Evolutionary conservation across 768 basidiomycete genomes (phyloP), one percentile per base, ranked within the genome.

Genomic region (Paxillus involutus): DNA sequence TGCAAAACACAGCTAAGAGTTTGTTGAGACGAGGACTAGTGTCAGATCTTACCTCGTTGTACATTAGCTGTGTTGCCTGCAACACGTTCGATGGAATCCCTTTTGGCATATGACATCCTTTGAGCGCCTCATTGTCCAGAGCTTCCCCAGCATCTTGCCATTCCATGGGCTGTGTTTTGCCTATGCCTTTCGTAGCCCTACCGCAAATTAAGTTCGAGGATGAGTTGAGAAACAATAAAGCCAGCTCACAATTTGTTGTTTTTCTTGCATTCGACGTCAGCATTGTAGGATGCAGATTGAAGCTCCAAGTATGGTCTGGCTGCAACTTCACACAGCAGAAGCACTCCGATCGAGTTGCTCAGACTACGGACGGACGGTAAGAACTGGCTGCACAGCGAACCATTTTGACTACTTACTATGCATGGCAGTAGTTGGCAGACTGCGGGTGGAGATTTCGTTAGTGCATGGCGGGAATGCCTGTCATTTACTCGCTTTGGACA

Each of bases 111-210:
- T 75, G 66, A 52, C 80, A 81, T 16, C 83, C 83, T 36, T 71
- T 61, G 21, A 86, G 73, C 17, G 74, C 80, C 8, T 75, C 70
- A 59, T 83, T 73, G 32, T 71, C 75, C 10, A 83, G 66, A 1
- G 77, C 77, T 39, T 64, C 66, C 26, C 81, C 83, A 0, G 82
- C 83, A 63, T 85, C 84, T 61, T 84, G 77, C 84, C 84, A 86
- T 11, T 74, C 70, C 0, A 57, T 67, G 7, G 82, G 84, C 59
- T 82, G 82, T 11, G 71, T 77, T 35, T 67, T 68, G 13, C 84
- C 84, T 6, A 83, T 47, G 51, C 84, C 84, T 56, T 80, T 79
- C 17, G 83, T 85, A 11, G 78, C 72, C 44, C 82, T 83, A 35
- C 29, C 46, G 40, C 48, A 11, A 33, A 17, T 10, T 12, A 45